Evolutionary conservation across 1,139 yeast genomes (phyloP), one percentile per base, ranked within the genome.

Genomic region (Yamadazyma taylorii): DNA sequence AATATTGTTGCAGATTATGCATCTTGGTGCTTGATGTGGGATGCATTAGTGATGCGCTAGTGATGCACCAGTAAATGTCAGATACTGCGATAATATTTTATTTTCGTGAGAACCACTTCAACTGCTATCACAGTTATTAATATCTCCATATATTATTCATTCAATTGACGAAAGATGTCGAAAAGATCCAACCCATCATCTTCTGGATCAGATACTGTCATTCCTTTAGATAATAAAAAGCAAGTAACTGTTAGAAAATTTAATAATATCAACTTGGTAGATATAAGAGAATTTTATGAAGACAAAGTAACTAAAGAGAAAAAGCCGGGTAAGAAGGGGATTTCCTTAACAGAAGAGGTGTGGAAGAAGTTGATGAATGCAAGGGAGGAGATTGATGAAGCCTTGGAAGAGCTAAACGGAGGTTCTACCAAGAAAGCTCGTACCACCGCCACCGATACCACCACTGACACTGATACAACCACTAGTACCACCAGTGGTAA

Each of bases 311-410:
- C 78, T 9, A 75, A 78, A 10, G 82, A 78, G 42, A 67, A 77
- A 61, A 70, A 68, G 45, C 97, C 96, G 0, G 95, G 95, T 0
- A 81, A 80, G 53, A 88, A 88, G 67, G 96, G 96, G 1, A 85
- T 88, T 19, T 79, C 95, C 1, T 61, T 88, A 40, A 82, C 89
- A 1, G 80, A 75, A 47, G 94, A 80, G 15, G 72, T 75, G 24
- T 88, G 94, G 85, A 65, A 63, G 33, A 69, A 65, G 38, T 60
- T 88, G 30, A 48, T 81, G 37, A 75, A 69, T 24, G 65, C 73
- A 31, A 60, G 69, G n/a, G 73, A 68, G n/a, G 70, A 73, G 39
- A 79, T 88, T 31, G 69, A 78, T 35, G 77, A 66, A 13, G 90
- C 90, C 0, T 60, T 86, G 48, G 74, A 66, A 33, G 58, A 57